phyloP scores from a whole-genome alignment of 345 rosid genomes.

The Salix suchowensis region DNA sequence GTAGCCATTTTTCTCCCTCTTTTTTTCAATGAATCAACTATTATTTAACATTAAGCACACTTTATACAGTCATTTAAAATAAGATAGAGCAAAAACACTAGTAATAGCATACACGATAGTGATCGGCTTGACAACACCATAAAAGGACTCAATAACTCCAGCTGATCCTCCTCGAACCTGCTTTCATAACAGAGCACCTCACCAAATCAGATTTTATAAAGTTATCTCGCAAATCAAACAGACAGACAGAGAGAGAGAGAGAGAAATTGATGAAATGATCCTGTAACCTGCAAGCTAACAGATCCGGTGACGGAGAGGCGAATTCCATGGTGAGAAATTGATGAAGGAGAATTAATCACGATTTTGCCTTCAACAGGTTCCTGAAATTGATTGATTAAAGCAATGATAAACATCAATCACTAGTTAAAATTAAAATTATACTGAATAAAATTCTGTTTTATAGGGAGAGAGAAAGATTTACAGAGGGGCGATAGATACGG shows the following conservation, averaged over 20 bases:
- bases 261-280: background rate
- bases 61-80: too few relatives aligned
- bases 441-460: too few relatives aligned
- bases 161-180: constrained; percentile 93
- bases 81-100: background rate
- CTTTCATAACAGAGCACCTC: background rate
- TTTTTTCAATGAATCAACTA: background rate
- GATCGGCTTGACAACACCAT: constrained; percentile 82
- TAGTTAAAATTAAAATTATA: too few relatives aligned
- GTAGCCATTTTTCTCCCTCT: background rate
- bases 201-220: background rate
- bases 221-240: background rate
- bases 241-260: background rate
- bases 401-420: too few relatives aligned
- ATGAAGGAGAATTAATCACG: constrained; percentile 56
- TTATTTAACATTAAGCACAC: background rate
- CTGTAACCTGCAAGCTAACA: constrained; percentile 62
- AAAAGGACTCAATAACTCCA: constrained; percentile 75
- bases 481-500: constrained; percentile 67
- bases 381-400: constrained; percentile 25
- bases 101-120: constrained; percentile 40
- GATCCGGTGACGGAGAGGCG: constrained; percentile 67
- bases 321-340: constrained; percentile 68
- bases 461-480: constrained; percentile 17
- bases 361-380: constrained; percentile 68